Conservation (phyloP, 768 basidiomycete genomes). For the Amyloporia xantha region DNA sequence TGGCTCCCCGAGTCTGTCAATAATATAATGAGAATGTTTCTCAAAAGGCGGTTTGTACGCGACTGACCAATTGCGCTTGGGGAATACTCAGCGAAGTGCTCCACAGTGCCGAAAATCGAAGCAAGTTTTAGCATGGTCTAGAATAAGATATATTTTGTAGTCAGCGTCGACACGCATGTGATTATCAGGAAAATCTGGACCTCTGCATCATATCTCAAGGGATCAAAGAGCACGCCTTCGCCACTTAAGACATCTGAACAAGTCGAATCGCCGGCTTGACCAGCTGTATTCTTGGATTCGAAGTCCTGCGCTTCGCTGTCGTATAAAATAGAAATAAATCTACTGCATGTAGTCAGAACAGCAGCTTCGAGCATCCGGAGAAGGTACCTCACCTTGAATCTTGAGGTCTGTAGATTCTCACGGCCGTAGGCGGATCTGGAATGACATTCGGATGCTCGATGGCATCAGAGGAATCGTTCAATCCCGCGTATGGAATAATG, state of each 20-base stretch:
- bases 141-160: no score
- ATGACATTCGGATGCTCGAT: neutral
- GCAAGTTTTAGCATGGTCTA: conserved; percentile 50
- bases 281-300: neutral
- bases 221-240: conserved; percentile 42
- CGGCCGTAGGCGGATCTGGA: conserved; percentile 34
- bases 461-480: neutral
- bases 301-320: conserved; percentile 43
- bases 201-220: conserved; percentile 54
- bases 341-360: conserved; percentile 21
- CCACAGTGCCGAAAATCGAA: conserved; percentile 58
- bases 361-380: neutral
- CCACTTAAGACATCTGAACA: conserved; percentile 20
- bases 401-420: conserved; percentile 51
- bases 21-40: no score
- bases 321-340: conserved; percentile 28
- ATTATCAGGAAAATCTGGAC: no score
- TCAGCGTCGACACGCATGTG: no score
- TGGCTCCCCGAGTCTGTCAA: neutral
- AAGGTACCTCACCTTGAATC: conserved; percentile 41
- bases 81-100: conserved; percentile 38
- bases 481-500: no score
- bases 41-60: no score
- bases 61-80: neutral
- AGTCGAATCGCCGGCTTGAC: neutral